Evolutionary conservation across 768 basidiomycete genomes (phyloP).

Genomic region (Auriscalpium orientale): DNA sequence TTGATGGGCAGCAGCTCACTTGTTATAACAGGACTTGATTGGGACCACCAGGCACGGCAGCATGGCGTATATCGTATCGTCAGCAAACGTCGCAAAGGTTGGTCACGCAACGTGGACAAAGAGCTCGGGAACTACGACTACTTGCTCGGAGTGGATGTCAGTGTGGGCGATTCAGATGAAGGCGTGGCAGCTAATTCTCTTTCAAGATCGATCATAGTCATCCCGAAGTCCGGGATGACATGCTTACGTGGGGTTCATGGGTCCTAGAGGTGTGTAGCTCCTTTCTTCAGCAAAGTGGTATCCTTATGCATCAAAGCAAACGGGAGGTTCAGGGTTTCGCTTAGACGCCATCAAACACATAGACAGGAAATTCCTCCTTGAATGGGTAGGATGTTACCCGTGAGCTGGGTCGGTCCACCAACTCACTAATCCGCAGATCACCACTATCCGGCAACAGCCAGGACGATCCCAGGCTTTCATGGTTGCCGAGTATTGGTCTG

Average conservation of each 20-base stretch:
- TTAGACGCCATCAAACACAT: constrained; percentile 92
- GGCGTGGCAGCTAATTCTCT: constrained; percentile 6
- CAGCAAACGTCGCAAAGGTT: constrained; percentile 59
- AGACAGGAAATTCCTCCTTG: constrained; percentile 58
- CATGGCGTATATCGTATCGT: constrained; percentile 69
- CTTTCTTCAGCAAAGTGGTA: neutral
- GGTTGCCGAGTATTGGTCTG: constrained; percentile 80
- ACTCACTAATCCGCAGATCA: constrained; percentile 51
- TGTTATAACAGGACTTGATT: constrained; percentile 61
- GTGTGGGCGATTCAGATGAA: constrained; percentile 14
- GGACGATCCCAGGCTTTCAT: constrained; percentile 50
- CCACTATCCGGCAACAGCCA: constrained; percentile 37
- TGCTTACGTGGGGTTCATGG: constrained; percentile 75
- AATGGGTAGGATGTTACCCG: constrained; percentile 47
- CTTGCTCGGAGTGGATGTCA: constrained; percentile 66
- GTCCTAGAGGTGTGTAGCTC: constrained; percentile 40
- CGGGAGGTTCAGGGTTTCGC: constrained; percentile 67
- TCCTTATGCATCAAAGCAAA: constrained; percentile 37
- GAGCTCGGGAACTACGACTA: constrained; percentile 90
- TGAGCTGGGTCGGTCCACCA: neutral
- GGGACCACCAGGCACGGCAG: constrained; percentile 60
- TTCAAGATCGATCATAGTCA: constrained; percentile 76
- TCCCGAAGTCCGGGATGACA: constrained; percentile 69
- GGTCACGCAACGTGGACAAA: constrained; percentile 73
- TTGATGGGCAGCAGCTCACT: neutral